These are phyloP conservation scores for Cutaneotrichosporon dermatis DNA, from an alignment of 1,284 basidiomycete genomes.

Conservation along the genomic window DNA sequence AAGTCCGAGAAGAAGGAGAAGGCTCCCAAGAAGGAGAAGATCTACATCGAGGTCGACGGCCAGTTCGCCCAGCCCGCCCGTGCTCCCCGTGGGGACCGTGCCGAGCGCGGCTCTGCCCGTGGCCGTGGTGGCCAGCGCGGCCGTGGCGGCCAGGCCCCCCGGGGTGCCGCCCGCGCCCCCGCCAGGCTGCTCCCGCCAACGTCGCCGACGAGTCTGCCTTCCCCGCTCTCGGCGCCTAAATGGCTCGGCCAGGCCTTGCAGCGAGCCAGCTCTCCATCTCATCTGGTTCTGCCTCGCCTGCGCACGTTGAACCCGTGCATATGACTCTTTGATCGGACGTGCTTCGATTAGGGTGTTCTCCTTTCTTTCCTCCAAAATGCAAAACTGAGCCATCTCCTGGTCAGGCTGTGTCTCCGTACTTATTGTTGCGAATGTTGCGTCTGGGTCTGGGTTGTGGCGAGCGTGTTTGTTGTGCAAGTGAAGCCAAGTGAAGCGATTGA, in stretches of 20 bases:
- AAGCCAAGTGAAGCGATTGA: no score
- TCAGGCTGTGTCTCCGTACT: background rate
- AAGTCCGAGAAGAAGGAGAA: conserved; percentile 29
- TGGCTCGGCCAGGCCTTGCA: background rate
- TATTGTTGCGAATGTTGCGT: background rate
- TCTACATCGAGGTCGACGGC: conserved; percentile 49
- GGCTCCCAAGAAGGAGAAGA: conserved; percentile 47
- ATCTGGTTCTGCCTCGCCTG: background rate
- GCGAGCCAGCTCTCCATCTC: background rate
- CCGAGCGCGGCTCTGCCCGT: conserved; percentile 27
- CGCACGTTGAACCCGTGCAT: background rate
- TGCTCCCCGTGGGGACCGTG: conserved; percentile 28
- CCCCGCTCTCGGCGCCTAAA: conserved; percentile 60
- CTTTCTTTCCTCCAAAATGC: conserved; percentile 10
- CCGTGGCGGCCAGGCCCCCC: conserved; percentile 49
- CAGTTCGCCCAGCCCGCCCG: conserved; percentile 44
- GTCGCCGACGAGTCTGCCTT: conserved; percentile 75
- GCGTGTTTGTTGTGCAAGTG: background rate
- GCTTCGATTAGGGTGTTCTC: background rate
- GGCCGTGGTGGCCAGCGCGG: conserved; percentile 39
- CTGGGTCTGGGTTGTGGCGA: background rate
- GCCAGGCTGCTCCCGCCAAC: conserved; percentile 51
- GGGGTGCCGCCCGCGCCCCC: conserved; percentile 36
- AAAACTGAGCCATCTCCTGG: conserved; percentile 13
- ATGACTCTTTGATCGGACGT: background rate